Base-by-base conservation (phyloP, 2,329 filamentous ascomycete genomes). In the Colletotrichum sidae region DNA sequence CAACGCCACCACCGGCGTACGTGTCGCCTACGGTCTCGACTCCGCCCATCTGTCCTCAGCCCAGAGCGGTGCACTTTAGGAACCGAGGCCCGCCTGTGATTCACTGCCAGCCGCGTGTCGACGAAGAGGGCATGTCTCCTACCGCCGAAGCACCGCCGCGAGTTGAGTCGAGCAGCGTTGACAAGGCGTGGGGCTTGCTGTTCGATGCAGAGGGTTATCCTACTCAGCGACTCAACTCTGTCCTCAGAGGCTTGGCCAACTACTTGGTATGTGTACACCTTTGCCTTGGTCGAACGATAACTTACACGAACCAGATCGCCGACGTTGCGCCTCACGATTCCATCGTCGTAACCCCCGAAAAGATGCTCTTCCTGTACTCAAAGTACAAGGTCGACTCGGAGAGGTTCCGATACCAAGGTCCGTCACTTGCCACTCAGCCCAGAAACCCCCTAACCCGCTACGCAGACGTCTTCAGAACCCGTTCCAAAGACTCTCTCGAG, bases 111-210 rank as follows among this genome's bases (percentile, higher is more conserved):
- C 56, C 60, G 25, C 42, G 45, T 12, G 45, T 47, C 17, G 55
- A 46, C 2, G 33, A n/a, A 4, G 60, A 57, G 39, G n/a, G 33
- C 12, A 25, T 52, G 9, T 58, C 53, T 15, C 57, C 61, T 2
- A 46, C 49, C 15, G 33, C 34, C 15, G 8, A 41, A 13, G 13
- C 33, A 12, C 12, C 37, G 17, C 38, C 39, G 4, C 39, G 12
- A 8, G 9, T 44, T 8, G 86, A 88, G 65, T 74, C 84, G 67
- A 89, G 86, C 1, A 85, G 86, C 2, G 76, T 91, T 35, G 92
- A 94, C 74, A 87, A 86, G 73, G 89, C 90, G 73, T 97, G 93
- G 93, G 91, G 92, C 6, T 83, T 82, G 9, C 76, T 97, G 3
- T 96, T 96, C 73, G 88, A 91, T 51, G 80, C 83, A 3, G 82